These are phyloP conservation scores for Tephrocybe sp. DNA, from an alignment of 768 basidiomycete species.

Conservation along the genomic window DNA sequence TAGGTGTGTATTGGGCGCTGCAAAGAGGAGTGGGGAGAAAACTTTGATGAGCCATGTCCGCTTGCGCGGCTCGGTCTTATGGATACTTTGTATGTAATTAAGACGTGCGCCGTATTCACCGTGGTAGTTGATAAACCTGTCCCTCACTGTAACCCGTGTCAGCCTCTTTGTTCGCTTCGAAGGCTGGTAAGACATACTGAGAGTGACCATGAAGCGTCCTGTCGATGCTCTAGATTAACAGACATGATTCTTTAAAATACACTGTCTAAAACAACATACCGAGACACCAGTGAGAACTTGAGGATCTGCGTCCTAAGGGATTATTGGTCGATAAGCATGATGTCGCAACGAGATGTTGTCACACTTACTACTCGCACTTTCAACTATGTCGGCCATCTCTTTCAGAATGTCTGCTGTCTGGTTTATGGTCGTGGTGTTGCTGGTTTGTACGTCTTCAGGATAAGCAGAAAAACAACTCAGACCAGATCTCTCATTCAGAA, in stretches of 20 bases:
- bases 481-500: not conserved
- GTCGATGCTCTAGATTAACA: not conserved
- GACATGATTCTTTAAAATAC: not conserved
- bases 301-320: not conserved
- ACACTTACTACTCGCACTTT: conserved; percentile 7
- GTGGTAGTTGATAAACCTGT: conserved; percentile 39
- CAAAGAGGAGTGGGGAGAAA: no score
- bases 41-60: no score
- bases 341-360: not conserved
- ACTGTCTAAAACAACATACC: not conserved
- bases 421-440: conserved; percentile 2
- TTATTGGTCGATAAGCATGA: no score
- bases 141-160: conserved; percentile 3
- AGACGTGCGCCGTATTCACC: conserved; percentile 46
- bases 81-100: conserved; percentile 23
- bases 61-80: no score
- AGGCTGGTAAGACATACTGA: not conserved
- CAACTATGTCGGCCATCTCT: conserved; percentile 14
- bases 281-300: conserved; percentile 12
- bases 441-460: conserved; percentile 4
- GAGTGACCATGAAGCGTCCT: conserved; percentile 4
- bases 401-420: not conserved
- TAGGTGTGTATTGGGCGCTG: no score
- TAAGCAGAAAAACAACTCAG: not conserved
- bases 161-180: not conserved